These are phyloP conservation scores for Physcomitrium patens DNA, from an alignment of 225 moss, liverwort and hornwort genomes.

Conservation along the genomic window DNA sequence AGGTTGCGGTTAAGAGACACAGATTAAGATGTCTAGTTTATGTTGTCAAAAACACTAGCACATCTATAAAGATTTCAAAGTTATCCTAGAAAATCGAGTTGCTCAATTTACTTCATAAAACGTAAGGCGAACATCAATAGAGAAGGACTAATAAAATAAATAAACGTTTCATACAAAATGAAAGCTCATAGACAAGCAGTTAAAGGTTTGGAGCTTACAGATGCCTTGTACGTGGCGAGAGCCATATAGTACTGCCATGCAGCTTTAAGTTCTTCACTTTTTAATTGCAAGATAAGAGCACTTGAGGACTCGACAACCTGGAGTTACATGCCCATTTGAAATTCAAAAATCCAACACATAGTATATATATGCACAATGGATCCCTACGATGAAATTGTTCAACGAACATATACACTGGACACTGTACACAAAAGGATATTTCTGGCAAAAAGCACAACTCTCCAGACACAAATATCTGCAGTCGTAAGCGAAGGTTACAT, in stretches of 20 bases:
- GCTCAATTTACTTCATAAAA: too few relatives aligned
- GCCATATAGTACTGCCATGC: conserved; percentile 86
- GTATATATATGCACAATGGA: conserved; percentile 10
- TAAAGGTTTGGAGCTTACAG: conserved; percentile 59
- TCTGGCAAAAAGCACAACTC: neutral
- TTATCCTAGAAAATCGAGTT: too few relatives aligned
- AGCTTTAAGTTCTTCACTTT: conserved; percentile 69
- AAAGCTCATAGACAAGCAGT: conserved; percentile 12
- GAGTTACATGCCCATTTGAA: conserved; percentile 21
- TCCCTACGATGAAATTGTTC: neutral
- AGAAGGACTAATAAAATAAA: conserved; percentile 22
- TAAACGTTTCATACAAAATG: conserved; percentile 14
- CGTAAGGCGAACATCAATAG: neutral
- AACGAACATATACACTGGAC: conserved; percentile 14
- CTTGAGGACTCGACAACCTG: conserved; percentile 93
- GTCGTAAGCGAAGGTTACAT: neutral
- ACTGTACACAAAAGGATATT: neutral
- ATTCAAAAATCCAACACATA: conserved; percentile 16
- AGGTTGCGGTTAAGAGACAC: neutral
- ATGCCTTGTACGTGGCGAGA: conserved; percentile 83
- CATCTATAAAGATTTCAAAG: neutral
- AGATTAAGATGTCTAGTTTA: conserved; percentile 10
- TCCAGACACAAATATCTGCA: neutral
- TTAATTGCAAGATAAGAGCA: conserved; percentile 82
- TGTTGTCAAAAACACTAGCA: conserved; percentile 22